A percentile compares a stretch with the other conserved stretches of the same genome.
These are phyloP conservation scores for Dalechampia spathulata DNA, from an alignment of 441 rosid species.

Conservation along the genomic window DNA sequence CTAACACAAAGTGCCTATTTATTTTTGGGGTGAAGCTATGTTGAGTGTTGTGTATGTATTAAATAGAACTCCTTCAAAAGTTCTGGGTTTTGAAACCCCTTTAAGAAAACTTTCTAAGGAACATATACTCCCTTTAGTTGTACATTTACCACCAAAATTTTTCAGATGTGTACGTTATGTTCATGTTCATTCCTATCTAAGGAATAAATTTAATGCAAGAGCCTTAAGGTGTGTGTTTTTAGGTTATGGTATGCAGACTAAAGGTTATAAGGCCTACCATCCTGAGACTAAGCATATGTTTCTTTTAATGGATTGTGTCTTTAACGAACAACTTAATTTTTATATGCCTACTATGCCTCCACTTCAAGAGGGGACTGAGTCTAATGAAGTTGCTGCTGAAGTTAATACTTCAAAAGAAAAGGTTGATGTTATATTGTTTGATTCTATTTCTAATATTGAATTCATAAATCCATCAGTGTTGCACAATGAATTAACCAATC, in stretches of 20 bases:
- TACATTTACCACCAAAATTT: neutral
- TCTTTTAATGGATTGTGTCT: neutral
- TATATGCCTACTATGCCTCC: no score
- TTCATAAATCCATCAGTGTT: no score
- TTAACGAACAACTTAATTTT: no score
- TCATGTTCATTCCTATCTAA: neutral
- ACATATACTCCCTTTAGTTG: no score
- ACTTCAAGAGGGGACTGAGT: no score
- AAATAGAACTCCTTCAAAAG: neutral
- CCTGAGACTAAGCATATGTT: neutral
- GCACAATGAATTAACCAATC: no score
- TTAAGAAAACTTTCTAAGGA: neutral
- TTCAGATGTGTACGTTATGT: neutral
- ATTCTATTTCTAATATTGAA: no score
- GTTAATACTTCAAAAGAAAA: no score
- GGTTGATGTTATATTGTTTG: no score
- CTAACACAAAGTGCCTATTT: constrained; percentile 3
- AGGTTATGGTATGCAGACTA: neutral
- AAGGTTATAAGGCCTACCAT: constrained; percentile 5
- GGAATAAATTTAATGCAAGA: neutral
- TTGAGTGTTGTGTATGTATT: neutral
- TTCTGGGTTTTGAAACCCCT: neutral
- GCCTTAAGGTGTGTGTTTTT: neutral
- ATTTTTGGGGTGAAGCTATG: neutral
- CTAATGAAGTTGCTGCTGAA: no score